Base-by-base conservation (phyloP, 1,284 basidiomycete genomes). In the Ceratobasidium sp. region DNA sequence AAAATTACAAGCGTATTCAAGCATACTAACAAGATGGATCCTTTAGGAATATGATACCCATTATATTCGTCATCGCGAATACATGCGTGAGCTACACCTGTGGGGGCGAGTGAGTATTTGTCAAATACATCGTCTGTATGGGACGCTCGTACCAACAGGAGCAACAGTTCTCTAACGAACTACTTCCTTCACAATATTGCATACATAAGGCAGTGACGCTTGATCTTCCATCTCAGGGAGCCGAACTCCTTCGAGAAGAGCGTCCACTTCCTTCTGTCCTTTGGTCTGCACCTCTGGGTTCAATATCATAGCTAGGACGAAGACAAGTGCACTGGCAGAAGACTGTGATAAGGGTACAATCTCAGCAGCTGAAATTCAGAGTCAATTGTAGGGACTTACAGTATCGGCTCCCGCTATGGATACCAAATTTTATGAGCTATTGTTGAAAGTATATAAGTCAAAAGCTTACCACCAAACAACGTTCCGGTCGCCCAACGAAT, bases 21-120 rank as follows among this genome's bases (percentile, higher is more conserved):
- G 19, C 29, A 5, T 15, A 56, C 65, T 67, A 15, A 67, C 65
- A 80, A 66, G 29, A 78, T 48, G 1, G 81, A 76, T 17, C 78
- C 78, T 44, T 78, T 78, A 0, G 81, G 81, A 75, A 83, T 75
- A 79, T 82, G 83, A 77, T 82, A 82, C 0, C 78, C 81, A 15
- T 77, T 71, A 65, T 80, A 81, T n/a, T 76, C 74, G 66, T 80
- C 78, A 31, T 80, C 81, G 56, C 77, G 66, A 22, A 75, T 78
- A 59, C 77, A 75, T 9, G 76, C 54, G 69, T 81, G 81, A 0
- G 80, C 79, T 3, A 80, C 67, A 15, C 75, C 77, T 78, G n/a
- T n/a, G 22, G 41, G 27, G 9, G 29, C 6, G 19, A 59, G 36
- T 41, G 36, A 41, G n/a, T n/a, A n/a, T n/a, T n/a, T n/a, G 36